Conservation (phyloP, 345 rosid genomes). For the Laguncularia racemosa region DNA sequence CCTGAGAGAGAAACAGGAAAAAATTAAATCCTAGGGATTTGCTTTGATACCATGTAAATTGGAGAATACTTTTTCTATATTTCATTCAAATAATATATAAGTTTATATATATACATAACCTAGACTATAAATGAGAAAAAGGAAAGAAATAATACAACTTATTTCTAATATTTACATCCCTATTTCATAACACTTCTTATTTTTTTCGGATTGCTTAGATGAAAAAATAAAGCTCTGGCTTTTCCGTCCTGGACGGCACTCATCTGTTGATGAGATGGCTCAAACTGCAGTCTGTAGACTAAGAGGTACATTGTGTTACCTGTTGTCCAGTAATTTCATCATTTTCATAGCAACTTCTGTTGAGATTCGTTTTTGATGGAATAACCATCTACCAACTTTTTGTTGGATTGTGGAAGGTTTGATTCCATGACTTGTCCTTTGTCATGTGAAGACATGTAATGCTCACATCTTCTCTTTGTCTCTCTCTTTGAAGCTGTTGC, state of each 20-base stretch:
- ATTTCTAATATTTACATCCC: no score
- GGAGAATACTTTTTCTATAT: no score
- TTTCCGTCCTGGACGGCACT: slow-evolving; percentile 79
- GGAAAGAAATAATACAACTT: no score
- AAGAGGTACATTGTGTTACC: slow-evolving; percentile 48
- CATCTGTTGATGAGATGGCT: slow-evolving; percentile 62
- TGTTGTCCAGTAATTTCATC: background rate
- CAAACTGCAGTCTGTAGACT: slow-evolving; percentile 76
- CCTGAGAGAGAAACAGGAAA: no score
- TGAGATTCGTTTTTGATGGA: background rate
- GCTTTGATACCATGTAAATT: no score
- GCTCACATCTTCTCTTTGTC: slow-evolving; percentile 4
- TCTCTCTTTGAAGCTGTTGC: slow-evolving; percentile 61
- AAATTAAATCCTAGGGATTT: no score
- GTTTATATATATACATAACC: no score
- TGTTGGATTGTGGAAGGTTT: slow-evolving; percentile 7
- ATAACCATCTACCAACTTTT: background rate
- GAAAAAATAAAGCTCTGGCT: slow-evolving; percentile 99
- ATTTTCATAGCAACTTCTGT: background rate
- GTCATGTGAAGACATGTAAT: no score
- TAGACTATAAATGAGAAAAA: no score
- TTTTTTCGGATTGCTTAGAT: slow-evolving; percentile 33
- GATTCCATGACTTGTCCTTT: background rate
- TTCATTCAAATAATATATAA: no score
- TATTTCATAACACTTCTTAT: no score